Percentiles rank a stretch among this genome's conserved stretches.
Evolutionary conservation across 1,139 yeast species (phyloP).

Genomic region (Scheffersomyces parashehatae): DNA sequence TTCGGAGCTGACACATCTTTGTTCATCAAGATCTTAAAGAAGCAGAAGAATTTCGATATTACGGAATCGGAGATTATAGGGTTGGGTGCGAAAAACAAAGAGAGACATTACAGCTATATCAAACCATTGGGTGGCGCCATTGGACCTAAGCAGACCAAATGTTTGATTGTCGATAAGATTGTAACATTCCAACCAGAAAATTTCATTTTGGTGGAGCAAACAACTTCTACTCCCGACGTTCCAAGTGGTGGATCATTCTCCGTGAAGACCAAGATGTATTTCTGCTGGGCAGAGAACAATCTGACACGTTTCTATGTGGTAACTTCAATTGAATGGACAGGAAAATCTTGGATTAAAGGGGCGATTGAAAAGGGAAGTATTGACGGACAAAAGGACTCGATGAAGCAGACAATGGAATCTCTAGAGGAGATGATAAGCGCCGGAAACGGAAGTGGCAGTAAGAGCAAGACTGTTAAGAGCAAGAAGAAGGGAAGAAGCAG

Average conservation of each 20-base stretch:
- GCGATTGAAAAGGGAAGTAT: constrained; percentile 90
- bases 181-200: constrained; percentile 62
- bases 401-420: constrained; percentile 59
- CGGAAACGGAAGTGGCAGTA: constrained; percentile 10
- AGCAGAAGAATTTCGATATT: constrained; percentile 73
- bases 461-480: constrained; percentile 17
- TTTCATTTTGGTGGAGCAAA: constrained; percentile 59
- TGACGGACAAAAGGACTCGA: constrained; percentile 82
- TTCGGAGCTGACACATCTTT: constrained; percentile 75
- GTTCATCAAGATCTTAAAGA: constrained; percentile 53
- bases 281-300: constrained; percentile 80
- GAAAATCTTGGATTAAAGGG: constrained; percentile 90
- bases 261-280: constrained; percentile 63
- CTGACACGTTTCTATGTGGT: constrained; percentile 61
- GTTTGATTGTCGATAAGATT: constrained; percentile 72
- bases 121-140: constrained; percentile 83
- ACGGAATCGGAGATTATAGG: constrained; percentile 49
- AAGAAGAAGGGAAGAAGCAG: constrained; percentile 26
- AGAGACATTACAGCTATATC: constrained; percentile 66
- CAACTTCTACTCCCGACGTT: constrained; percentile 87
- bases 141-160: constrained; percentile 93
- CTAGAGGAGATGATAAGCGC: constrained; percentile 47
- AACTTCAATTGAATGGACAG: constrained; percentile 83
- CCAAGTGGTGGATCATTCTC: constrained; percentile 88
- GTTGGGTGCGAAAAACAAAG: constrained; percentile 26